Percentiles rank a stretch among this genome's conserved stretches.
phyloP scores from a whole-genome alignment of 768 basidiomycete genomes.

The Leccinum truebloodii region DNA sequence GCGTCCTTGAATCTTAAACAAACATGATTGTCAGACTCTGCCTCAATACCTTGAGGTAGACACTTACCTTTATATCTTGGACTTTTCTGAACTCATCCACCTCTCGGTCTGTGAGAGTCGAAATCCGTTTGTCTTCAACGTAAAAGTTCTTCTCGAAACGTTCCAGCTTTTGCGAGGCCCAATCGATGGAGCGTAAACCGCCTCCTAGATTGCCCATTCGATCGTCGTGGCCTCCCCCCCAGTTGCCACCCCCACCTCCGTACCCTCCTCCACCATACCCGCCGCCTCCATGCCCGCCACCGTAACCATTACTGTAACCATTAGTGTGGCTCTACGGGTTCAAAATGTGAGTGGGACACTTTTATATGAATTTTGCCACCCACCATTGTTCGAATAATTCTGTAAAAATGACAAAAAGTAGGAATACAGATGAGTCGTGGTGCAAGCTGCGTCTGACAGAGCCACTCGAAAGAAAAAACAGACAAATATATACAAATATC shows the following conservation, averaged over 20 bases:
- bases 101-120: constrained; percentile 76
- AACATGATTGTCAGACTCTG: constrained; percentile 1
- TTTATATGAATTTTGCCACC: neutral
- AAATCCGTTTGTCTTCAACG: constrained; percentile 84
- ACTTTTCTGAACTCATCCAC: constrained; percentile 80
- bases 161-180: constrained; percentile 69
- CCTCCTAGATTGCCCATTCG: constrained; percentile 82
- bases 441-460: constrained; percentile 12
- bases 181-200: constrained; percentile 82
- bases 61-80: constrained; percentile 84
- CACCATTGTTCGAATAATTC: constrained; percentile 23
- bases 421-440: constrained; percentile 22
- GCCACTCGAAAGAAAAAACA: constrained; percentile 21
- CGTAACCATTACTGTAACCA: constrained; percentile 37
- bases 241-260: constrained; percentile 33
- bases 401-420: constrained; percentile 1
- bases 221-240: constrained; percentile 50
- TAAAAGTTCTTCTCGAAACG: constrained; percentile 99
- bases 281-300: constrained; percentile 33
- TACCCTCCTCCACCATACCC: constrained; percentile 33
- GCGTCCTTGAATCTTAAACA: constrained; percentile 76
- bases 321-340: constrained; percentile 31
- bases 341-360: constrained; percentile 1
- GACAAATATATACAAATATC: constrained; percentile 14
- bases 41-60: neutral